Base-by-base conservation (phyloP, 1,139 yeast genomes). In the Meyerozyma sp. region DNA sequence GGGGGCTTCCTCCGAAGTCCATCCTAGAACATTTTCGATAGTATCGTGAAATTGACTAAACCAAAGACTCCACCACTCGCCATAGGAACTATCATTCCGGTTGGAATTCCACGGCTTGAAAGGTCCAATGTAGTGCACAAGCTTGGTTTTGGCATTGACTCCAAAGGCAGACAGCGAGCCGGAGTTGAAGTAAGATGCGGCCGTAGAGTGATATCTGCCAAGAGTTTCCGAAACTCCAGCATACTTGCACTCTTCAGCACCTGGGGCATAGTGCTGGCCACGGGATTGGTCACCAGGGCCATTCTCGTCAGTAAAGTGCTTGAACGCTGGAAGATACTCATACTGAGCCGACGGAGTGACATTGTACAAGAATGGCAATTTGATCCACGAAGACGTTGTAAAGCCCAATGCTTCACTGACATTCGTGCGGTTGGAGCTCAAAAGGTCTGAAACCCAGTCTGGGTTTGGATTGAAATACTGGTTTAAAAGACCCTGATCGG, bases 401-500 rank as follows among this genome's bases (percentile, higher is more conserved):
- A 36, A 21, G 13, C 25, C 14, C 13, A 30, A 21, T 2, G 26
- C 40, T 3, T 36, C 14, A 10, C 32, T 23, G 4, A 42, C 46
- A 14, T 39, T 27, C 5, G 38, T 36, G 13, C 16, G 32, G 3
- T 45, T 48, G 6, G 34, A 20, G 30, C 40, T 30, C 37, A 45
- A 41, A 25, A 40, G 43, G 25, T 40, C 39, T 8, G 47, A 44
- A 18, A 71, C 70, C 77, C 77, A 72, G 52, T 72, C 73, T 10
- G 76, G 75, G 50, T 63, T 58, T 6, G 61, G 60, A 47, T 78
- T 82, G 61, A 89, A 89, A 59, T 77, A 86, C 59, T 87, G 89
- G 62, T 93, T 93, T 52, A 93, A 68, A 39, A 93, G 70, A 9
- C 98, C 98, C 63, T 93, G 98, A 62, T 93, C 98, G 4, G 96